Base-by-base conservation (phyloP, 257 asterid genomes). In the Plectranthus barbatus region DNA sequence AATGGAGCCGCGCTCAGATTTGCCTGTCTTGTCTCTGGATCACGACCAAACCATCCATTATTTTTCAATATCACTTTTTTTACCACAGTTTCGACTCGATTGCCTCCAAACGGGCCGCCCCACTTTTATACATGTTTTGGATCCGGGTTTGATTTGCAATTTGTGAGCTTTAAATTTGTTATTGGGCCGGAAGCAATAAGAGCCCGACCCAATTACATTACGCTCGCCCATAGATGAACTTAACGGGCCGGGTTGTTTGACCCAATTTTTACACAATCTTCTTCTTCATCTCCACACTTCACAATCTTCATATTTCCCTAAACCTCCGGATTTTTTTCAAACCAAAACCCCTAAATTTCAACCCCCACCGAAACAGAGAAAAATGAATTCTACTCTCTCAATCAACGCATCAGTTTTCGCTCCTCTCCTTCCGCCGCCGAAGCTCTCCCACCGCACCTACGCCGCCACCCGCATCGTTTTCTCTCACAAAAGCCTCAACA, bases 341-440 rank as follows among this genome's bases (percentile, higher is more conserved):
- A 42, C 0, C 51, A 31, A 57, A 67, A 44, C 62, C 77, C 70
- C 57, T 11, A 56, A 63, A 49, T 45, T 34, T 4, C 19, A 76
- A 1, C 69, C 31, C 31, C 31, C 31, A 1, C 34, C 62, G 4
- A 20, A 56, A 55, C 10, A 33, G 33, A 58, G 7, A 37, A 58
- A 49, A 1, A 79, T 79, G 84, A 73, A 69, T n/a, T 33, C 79
- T 29, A 14, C 72, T 36, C 70, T 79, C 65, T 65, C 79, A 45
- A 45, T 74, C 42, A 71, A 60, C 68, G 24, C 75, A 4, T 65
- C 69, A 56, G 24, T 56, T 34, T 63, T 48, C 56, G 45, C 54
- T 11, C 71, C 58, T 18, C 48, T 34, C 64, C 61, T 18, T 26
- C 67, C 70, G 20, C 62, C 77, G 44, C 55, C 71, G 36, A 31